These are phyloP conservation scores for Blastomyces silverae DNA, from an alignment of 2,329 filamentous ascomycete genomes.

Conservation along the genomic window DNA sequence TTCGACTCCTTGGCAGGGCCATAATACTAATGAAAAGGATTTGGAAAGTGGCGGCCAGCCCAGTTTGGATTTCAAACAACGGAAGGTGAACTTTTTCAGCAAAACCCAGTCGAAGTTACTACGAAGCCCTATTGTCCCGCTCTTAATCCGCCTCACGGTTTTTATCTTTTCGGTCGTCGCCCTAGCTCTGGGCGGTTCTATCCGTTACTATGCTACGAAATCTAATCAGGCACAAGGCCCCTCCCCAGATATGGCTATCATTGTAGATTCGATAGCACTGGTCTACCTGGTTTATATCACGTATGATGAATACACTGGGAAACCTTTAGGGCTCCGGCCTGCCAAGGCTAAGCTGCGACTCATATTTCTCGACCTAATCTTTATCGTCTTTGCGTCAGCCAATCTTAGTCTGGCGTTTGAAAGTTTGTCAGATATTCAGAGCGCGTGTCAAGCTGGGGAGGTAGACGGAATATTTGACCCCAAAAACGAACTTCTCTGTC, in stretches of 20 bases:
- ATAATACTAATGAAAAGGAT: constrained; percentile 41
- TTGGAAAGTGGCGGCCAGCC: constrained; percentile 46
- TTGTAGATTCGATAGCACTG: constrained; percentile 80
- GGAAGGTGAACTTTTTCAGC: constrained; percentile 50
- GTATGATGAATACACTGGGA: constrained; percentile 92
- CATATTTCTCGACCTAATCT: constrained; percentile 85
- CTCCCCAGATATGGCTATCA: constrained; percentile 80
- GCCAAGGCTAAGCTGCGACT: constrained; percentile 80
- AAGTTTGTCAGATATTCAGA: constrained; percentile 60
- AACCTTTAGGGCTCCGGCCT: constrained; percentile 79
- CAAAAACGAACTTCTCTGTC: constrained; percentile 49
- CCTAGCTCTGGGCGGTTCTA: constrained; percentile 67
- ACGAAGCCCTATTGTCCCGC: constrained; percentile 75
- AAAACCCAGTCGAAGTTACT: constrained; percentile 63
- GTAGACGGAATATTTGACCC: constrained; percentile 32
- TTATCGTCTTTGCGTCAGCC: constrained; percentile 94
- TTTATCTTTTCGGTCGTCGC: constrained; percentile 76
- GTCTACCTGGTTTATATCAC: constrained; percentile 91
- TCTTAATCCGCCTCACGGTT: constrained; percentile 74
- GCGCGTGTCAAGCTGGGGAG: constrained; percentile 49
- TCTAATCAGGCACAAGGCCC: constrained; percentile 53
- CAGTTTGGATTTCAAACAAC: constrained; percentile 46
- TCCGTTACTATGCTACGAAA: constrained; percentile 56
- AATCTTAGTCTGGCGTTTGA: constrained; percentile 87
- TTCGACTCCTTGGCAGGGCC: constrained; percentile 48